Base-by-base conservation (phyloP, 2,329 filamentous ascomycete genomes). In the Phaeosphaeriaceae sp. region DNA sequence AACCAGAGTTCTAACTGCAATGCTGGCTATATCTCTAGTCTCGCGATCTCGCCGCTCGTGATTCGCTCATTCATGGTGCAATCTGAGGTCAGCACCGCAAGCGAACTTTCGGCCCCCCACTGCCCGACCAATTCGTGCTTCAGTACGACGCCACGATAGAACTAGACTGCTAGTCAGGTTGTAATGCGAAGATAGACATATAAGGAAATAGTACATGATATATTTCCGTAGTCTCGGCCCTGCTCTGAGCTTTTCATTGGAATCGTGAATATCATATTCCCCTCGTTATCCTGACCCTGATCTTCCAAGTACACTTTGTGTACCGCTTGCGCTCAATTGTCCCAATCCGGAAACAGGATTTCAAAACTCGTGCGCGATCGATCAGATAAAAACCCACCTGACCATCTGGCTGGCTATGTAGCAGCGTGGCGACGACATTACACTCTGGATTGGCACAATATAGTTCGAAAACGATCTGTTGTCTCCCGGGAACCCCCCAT, bases 251-350 rank as follows among this genome's bases (percentile, higher is more conserved):
- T 15, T 36, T 36, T 36, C 9, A 27, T 27, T 9, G 25, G 17
- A 68, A 61, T 56, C 64, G 51, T 53, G 54, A n/a, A 44, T 40
- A 36, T 9, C 25, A 5, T 27, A 5, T 27, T 27, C 9, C 25
- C n/a, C n/a, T n/a, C n/a, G n/a, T n/a, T n/a, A n/a, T n/a, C n/a
- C n/a, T n/a, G n/a, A n/a, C n/a, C n/a, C n/a, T n/a, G n/a, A n/a
- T n/a, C n/a, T n/a, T n/a, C n/a, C n/a, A n/a, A n/a, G 25, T 27
- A 27, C 9, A 9, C 31, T 36, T 11, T 11, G 7, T 15, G 31
- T 11, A 11, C 7, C 31, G 31, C 31, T 36, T 13, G 31, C 31
- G 13, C 31, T 36, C 9, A 5, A 7, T 15, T 5, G 31, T 36
- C 31, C 31, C 31, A 11, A 36, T 13, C 31, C 31, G 13, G 13